phyloP scores from a whole-genome alignment of 805 yeast species.

The Yarrowia sp. region DNA sequence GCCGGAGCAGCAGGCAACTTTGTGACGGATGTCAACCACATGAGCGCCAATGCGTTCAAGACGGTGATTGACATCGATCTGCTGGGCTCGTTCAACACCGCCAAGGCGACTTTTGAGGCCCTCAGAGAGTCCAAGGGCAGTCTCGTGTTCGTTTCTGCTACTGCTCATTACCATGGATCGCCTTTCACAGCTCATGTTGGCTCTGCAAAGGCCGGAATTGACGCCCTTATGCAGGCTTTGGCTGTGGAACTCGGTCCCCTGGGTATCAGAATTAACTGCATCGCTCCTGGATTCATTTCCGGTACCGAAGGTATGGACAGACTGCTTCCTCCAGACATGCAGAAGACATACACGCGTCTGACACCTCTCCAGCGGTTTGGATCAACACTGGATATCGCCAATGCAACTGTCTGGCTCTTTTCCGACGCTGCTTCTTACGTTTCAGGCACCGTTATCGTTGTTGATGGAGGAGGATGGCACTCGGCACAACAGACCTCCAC shows the following conservation, averaged over 20 bases:
- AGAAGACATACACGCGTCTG: slow-evolving; percentile 44
- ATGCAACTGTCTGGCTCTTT: slow-evolving; percentile 78
- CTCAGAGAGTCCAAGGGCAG: slow-evolving; percentile 66
- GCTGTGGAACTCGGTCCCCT: slow-evolving; percentile 91
- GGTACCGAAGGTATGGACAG: slow-evolving; percentile 84
- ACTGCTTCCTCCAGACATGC: slow-evolving; percentile 47
- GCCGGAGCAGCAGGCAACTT: slow-evolving; percentile 98
- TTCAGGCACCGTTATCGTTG: slow-evolving; percentile 76
- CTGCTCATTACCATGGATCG: slow-evolving; percentile 83
- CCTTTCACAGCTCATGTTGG: slow-evolving; percentile 88
- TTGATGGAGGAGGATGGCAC: slow-evolving; percentile 93
- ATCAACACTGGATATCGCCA: slow-evolving; percentile 73
- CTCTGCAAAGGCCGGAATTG: slow-evolving; percentile 95
- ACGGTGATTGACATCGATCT: slow-evolving; percentile 84
- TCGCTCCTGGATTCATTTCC: slow-evolving; percentile 89
- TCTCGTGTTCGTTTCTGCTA: slow-evolving; percentile 77
- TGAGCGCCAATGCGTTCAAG: slow-evolving; percentile 83
- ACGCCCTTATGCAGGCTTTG: slow-evolving; percentile 75
- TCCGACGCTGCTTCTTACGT: slow-evolving; percentile 78
- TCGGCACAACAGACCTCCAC: slow-evolving; percentile 29
- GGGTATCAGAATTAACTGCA: slow-evolving; percentile 76
- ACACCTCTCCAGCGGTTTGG: slow-evolving; percentile 60
- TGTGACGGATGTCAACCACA: slow-evolving; percentile 69
- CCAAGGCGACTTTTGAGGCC: slow-evolving; percentile 72
- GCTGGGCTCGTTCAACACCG: slow-evolving; percentile 85